phyloP scores from a whole-genome alignment of 2,329 filamentous ascomycete genomes.

The Allantophomopsis lycopodina region DNA sequence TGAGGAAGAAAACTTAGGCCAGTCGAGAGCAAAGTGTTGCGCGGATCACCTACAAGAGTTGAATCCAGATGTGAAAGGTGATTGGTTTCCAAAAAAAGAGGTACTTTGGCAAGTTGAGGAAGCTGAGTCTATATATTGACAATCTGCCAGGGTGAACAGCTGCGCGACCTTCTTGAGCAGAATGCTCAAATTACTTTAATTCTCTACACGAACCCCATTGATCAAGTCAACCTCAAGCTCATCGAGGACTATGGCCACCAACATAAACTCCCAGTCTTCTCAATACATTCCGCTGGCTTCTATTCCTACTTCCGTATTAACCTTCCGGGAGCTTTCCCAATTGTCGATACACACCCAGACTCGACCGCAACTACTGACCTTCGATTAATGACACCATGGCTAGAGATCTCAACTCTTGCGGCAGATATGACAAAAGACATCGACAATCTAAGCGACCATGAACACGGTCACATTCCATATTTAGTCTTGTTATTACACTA shows the following conservation, averaged over 20 bases:
- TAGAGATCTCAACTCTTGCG: conserved; percentile 59
- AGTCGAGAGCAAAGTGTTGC: conserved; percentile 64
- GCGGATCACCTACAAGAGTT: conserved; percentile 70
- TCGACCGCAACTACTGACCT: conserved; percentile 75
- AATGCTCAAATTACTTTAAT: conserved; percentile 49
- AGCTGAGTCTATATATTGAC: too few relatives aligned
- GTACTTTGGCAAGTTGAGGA: conserved; percentile 14
- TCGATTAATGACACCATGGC: conserved; percentile 74
- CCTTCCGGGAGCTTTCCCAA: conserved; percentile 69
- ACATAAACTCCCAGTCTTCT: conserved; percentile 59
- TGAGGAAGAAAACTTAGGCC: conserved; percentile 63
- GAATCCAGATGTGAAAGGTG: conserved; percentile 81
- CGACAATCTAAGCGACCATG: conserved; percentile 56
- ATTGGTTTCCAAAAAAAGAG: conserved; percentile 43
- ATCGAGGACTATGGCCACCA: conserved; percentile 35
- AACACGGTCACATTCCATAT: conserved; percentile 88
- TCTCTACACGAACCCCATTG: conserved; percentile 44
- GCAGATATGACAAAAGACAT: conserved; percentile 54
- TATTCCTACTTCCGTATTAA: conserved; percentile 78
- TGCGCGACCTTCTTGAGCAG: conserved; percentile 22
- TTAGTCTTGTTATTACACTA: conserved; percentile 72
- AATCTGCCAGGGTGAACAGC: conserved; percentile 3
- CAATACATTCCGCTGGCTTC: conserved; percentile 82
- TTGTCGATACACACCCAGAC: conserved; percentile 93
- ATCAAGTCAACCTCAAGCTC: conserved; percentile 30